These are phyloP conservation scores for Tuber borchii DNA, from an alignment of 495 filamentous ascomycete species.

Conservation along the genomic window DNA sequence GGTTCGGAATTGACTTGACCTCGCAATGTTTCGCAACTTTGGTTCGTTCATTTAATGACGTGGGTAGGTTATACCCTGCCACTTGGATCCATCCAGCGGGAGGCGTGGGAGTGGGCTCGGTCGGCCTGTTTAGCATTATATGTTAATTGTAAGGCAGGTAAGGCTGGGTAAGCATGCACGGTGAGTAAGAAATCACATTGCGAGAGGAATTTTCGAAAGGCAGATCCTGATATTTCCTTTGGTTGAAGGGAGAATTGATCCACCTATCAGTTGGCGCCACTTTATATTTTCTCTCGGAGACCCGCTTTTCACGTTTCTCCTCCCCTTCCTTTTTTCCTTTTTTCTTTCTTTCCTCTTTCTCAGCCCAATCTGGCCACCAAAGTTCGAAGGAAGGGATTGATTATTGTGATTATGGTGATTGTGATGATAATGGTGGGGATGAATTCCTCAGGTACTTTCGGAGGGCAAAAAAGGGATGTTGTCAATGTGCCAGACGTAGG, in stretches of 20 bases:
- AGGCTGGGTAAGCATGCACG: not conserved
- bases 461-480: not conserved
- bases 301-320: not conserved
- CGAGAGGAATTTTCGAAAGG: not conserved
- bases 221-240: not conserved
- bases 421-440: not conserved
- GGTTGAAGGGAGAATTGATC: slow-evolving; percentile 1
- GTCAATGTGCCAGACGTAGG: not conserved
- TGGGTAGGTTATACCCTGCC: slow-evolving; percentile 2
- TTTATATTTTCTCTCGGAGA: not conserved
- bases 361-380: not conserved
- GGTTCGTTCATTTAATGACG: not conserved
- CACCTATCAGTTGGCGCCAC: not conserved
- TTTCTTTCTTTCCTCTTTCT: not conserved
- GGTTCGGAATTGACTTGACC: not conserved
- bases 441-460: not conserved
- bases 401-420: not conserved
- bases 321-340: not conserved
- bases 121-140: not conserved
- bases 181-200: not conserved
- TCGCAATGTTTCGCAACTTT: not conserved
- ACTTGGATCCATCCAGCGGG: not conserved
- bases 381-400: not conserved
- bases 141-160: not conserved
- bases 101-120: not conserved